Conservation (phyloP, 1,139 yeast genomes). For the Yamadazyma diospyri region DNA sequence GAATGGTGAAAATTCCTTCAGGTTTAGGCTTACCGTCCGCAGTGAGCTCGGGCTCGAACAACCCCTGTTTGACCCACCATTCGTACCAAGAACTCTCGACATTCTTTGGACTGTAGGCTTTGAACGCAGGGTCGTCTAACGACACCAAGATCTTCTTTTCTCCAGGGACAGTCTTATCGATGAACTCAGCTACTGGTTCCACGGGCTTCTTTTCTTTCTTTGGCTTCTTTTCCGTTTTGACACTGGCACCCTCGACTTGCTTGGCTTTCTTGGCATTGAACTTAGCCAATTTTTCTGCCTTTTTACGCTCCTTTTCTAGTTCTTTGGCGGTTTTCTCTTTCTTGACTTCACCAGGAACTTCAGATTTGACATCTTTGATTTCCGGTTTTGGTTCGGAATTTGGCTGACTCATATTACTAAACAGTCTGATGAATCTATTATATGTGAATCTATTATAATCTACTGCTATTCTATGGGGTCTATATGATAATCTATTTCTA, state of each 20-base stretch:
- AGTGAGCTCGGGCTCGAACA: slow-evolving; percentile 82
- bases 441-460: too few relatives aligned
- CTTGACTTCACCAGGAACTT: slow-evolving; percentile 10
- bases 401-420: background rate
- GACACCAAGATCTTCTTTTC: slow-evolving; percentile 84
- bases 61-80: slow-evolving; percentile 93
- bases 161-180: slow-evolving; percentile 80
- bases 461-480: slow-evolving; percentile 1
- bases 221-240: slow-evolving; percentile 53
- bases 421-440: background rate
- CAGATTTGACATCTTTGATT: background rate
- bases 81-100: slow-evolving; percentile 97
- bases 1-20: slow-evolving; percentile 83
- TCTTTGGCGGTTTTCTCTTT: slow-evolving; percentile 65
- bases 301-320: slow-evolving; percentile 89
- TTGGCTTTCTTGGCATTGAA: slow-evolving; percentile 91
- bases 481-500: slow-evolving; percentile 6
- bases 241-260: slow-evolving; percentile 46
- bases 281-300: slow-evolving; percentile 95
- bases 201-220: slow-evolving; percentile 67
- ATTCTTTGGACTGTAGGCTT: slow-evolving; percentile 87
- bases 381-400: background rate
- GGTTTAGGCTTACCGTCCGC: slow-evolving; percentile 73
- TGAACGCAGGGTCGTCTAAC: slow-evolving; percentile 87
- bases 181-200: slow-evolving; percentile 77